These are phyloP conservation scores for Gynochthodes officinalis DNA, from an alignment of 257 asterid genomes.

Conservation along the genomic window DNA sequence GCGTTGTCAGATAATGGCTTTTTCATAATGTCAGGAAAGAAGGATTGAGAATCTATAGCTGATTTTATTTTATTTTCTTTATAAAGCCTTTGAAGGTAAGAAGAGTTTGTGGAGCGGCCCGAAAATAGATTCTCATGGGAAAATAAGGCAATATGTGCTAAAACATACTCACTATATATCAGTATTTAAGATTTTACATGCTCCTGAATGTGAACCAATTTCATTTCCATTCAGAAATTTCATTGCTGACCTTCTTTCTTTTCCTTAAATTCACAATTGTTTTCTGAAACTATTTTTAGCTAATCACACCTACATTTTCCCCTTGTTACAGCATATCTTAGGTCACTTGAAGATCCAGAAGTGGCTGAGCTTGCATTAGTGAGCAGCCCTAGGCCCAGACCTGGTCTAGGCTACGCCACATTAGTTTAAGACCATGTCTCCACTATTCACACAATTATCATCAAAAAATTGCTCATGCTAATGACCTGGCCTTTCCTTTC, in stretches of 20 bases:
- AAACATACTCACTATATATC: too few relatives aligned
- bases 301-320: conserved; percentile 3
- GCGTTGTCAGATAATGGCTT: neutral
- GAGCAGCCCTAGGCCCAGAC: too few relatives aligned
- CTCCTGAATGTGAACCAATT: neutral
- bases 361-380: conserved; percentile 56
- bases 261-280: neutral
- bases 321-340: conserved; percentile 62
- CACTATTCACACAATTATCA: too few relatives aligned
- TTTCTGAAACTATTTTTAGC: neutral
- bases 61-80: too few relatives aligned
- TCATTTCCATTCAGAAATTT: neutral
- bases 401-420: too few relatives aligned
- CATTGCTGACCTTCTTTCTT: neutral
- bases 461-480: too few relatives aligned
- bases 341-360: conserved; percentile 57
- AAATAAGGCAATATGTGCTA: too few relatives aligned
- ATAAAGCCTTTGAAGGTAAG: too few relatives aligned
- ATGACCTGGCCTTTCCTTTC: too few relatives aligned
- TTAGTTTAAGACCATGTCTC: too few relatives aligned
- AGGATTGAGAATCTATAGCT: neutral
- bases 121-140: too few relatives aligned
- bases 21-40: neutral
- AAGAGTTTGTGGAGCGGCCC: too few relatives aligned
- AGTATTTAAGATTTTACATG: conserved; percentile 44